Evolutionary conservation across 2,329 filamentous ascomycete genomes (phyloP).

Genomic region (Aspergillus pseudoglaucus): DNA sequence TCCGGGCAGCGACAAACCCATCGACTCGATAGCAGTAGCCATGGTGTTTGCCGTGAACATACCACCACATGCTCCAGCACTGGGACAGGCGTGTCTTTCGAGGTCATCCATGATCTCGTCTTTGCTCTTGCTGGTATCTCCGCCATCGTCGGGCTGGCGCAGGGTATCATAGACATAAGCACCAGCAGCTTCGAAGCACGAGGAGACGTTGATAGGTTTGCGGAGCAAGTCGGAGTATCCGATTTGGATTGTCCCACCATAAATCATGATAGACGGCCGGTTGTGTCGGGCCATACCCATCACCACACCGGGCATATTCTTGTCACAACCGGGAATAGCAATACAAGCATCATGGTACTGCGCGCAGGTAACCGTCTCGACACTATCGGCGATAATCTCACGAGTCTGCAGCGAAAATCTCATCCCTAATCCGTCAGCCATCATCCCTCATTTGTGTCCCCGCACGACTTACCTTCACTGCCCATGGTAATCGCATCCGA

Average conservation of each 20-base stretch:
- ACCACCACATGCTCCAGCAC: slow-evolving; percentile 74
- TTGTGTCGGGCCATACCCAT: slow-evolving; percentile 92
- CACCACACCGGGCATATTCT: slow-evolving; percentile 92
- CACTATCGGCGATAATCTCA: slow-evolving; percentile 89
- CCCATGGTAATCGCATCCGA: slow-evolving; percentile 96
- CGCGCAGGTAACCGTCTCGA: slow-evolving; percentile 87
- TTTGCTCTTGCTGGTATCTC: slow-evolving; percentile 58
- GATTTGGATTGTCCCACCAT: slow-evolving; percentile 83
- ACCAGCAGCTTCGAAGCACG: slow-evolving; percentile 81
- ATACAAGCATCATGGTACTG: slow-evolving; percentile 93
- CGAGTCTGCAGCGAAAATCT: slow-evolving; percentile 83
- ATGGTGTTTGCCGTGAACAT: slow-evolving; percentile 97
- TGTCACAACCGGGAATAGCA: slow-evolving; percentile 88
- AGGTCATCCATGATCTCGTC: slow-evolving; percentile 80
- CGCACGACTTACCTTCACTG: slow-evolving; percentile 59
- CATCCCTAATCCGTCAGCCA: slow-evolving; percentile 59
- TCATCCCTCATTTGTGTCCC: not conserved
- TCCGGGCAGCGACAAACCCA: slow-evolving; percentile 75
- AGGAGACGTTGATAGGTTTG: slow-evolving; percentile 78
- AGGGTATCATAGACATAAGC: slow-evolving; percentile 73
- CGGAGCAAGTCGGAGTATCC: slow-evolving; percentile 73
- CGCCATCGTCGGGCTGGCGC: slow-evolving; percentile 59
- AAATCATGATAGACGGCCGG: slow-evolving; percentile 89
- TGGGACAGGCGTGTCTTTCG: slow-evolving; percentile 70
- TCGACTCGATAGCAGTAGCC: slow-evolving; percentile 83